These are phyloP conservation scores for Phytophthora uliginosa DNA, from an alignment of 352 stramenopile species.

Conservation along the genomic window DNA sequence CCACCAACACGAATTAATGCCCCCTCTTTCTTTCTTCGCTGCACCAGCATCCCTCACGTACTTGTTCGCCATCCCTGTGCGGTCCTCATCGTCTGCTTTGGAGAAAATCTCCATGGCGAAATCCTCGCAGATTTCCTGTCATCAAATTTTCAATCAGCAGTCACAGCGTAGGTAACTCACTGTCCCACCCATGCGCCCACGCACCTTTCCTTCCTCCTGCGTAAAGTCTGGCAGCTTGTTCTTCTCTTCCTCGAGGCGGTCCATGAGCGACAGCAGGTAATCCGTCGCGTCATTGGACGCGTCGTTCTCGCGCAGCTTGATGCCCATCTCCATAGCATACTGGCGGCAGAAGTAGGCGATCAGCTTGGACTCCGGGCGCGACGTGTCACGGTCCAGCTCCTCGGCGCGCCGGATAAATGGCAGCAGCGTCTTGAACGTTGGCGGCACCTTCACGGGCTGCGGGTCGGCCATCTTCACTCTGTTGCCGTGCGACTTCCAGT, in stretches of 20 bases:
- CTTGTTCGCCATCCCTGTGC: slow-evolving; percentile 91
- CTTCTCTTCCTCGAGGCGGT: slow-evolving; percentile 94
- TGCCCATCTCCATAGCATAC: slow-evolving; percentile 91
- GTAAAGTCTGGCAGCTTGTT: slow-evolving; percentile 90
- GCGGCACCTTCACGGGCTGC: slow-evolving; percentile 84
- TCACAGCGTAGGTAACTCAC: background rate
- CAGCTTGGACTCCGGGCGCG: slow-evolving; percentile 93
- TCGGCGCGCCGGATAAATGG: slow-evolving; percentile 96
- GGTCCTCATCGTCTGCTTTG: slow-evolving; percentile 96
- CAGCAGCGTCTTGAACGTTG: slow-evolving; percentile 95
- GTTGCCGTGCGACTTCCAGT: background rate
- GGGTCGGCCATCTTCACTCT: slow-evolving; percentile 55
- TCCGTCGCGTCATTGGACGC: slow-evolving; percentile 83
- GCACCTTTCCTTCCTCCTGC: slow-evolving; percentile 92
- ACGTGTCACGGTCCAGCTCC: slow-evolving; percentile 95
- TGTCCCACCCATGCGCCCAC: slow-evolving; percentile 10
- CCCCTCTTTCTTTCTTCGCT: background rate
- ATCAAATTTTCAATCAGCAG: slow-evolving; percentile 5
- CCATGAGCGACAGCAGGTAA: slow-evolving; percentile 93
- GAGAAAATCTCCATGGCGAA: slow-evolving; percentile 95
- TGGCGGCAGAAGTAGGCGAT: slow-evolving; percentile 96
- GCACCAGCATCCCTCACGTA: slow-evolving; percentile 31
- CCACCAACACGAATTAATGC: slow-evolving; percentile 11
- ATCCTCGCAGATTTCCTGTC: slow-evolving; percentile 85
- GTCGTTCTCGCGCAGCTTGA: slow-evolving; percentile 89